A percentile compares a stretch with the other conserved stretches of the same genome.
Conservation (phyloP, 2,329 filamentous ascomycete species). For the Acarospora socialis region DNA sequence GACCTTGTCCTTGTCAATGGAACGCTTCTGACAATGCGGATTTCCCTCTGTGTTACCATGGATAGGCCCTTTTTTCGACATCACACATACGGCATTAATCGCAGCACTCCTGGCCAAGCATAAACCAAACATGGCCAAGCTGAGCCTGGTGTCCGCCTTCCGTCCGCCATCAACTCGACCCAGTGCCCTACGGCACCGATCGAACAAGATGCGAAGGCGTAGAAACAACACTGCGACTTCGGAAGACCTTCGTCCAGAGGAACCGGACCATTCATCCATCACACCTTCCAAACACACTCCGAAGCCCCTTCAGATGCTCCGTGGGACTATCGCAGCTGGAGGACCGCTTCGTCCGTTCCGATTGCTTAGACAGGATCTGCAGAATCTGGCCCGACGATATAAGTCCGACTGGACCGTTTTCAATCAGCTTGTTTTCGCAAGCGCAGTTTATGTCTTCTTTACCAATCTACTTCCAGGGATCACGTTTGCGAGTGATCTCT, state of each 20-base stretch:
- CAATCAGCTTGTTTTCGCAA: slow-evolving; percentile 50
- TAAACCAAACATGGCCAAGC: slow-evolving; percentile 2
- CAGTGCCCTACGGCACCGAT: slow-evolving; percentile 17
- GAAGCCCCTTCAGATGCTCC: slow-evolving; percentile 18
- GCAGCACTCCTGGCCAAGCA: background rate
- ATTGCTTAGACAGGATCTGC: slow-evolving; percentile 36
- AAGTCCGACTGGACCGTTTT: slow-evolving; percentile 43
- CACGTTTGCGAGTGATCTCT: slow-evolving; percentile 52
- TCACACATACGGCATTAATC: background rate
- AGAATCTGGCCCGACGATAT: slow-evolving; percentile 34
- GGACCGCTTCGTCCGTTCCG: slow-evolving; percentile 38
- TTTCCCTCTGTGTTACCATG: slow-evolving; percentile 2
- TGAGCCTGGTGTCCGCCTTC: slow-evolving; percentile 23
- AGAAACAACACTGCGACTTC: slow-evolving; percentile 10
- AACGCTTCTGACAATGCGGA: slow-evolving; percentile 4
- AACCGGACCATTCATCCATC: slow-evolving; percentile 20
- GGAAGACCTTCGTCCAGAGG: slow-evolving; percentile 3
- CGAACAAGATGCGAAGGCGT: slow-evolving; percentile 12
- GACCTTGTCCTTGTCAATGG: no score
- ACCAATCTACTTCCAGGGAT: slow-evolving; percentile 53
- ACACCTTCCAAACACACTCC: slow-evolving; percentile 26
- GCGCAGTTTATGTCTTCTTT: slow-evolving; percentile 52
- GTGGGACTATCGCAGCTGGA: slow-evolving; percentile 21
- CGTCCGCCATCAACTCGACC: slow-evolving; percentile 20
- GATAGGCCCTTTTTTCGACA: background rate